Evolutionary conservation across 108 stramenopile species (phyloP), one percentile per base, ranked within the genome.

Genomic region (Pseudonitzschia delicatissima): DNA sequence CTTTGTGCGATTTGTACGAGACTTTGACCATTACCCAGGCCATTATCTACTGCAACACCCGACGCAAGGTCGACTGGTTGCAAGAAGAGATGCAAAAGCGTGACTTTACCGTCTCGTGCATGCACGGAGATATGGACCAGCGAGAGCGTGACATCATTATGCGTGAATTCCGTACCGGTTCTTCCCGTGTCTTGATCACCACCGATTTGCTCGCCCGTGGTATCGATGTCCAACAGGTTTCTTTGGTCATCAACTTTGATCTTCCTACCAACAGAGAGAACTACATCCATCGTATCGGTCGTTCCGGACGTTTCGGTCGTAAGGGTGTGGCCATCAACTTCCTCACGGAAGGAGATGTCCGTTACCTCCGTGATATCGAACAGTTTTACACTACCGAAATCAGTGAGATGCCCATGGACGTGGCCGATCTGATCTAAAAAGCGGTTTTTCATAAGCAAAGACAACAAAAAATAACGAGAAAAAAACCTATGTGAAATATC

Each of bases 91-190:
- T 98, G 96, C 83, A 90, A 76, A 81, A 88, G 79, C 81, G 89
- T 57, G 98, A 99, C 75, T 99, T 99, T 78, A 98, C 98, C 59
- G 98, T 99, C 63, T 98, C 96, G n/a, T 90, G 94, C 82, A 99
- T 98, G 98, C 99, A 99, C 87, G 98, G 99, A 81, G 99, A 99
- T 77, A 98, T 99, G 98, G 96, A 97, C 77, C 98, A 98, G 81
- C 72, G 92, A 20, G 99, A 99, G 86, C 97, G 99, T 76, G 98
- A 99, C 66, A 89, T 97, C 68, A 98, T 99, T 78, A 98, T 99
- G 99, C 88, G 94, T 48, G 99, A 99, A 73, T 99, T 99, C 94
- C 98, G 99, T 73, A 92, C 94, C 52, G 99, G 99, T 42, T 98
- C 98, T 8, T 95, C 96, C 25, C 99, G 99, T 84, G 99, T 99